Conservation (phyloP, 352 stramenopile species). For the Peronospora belbahrii region DNA sequence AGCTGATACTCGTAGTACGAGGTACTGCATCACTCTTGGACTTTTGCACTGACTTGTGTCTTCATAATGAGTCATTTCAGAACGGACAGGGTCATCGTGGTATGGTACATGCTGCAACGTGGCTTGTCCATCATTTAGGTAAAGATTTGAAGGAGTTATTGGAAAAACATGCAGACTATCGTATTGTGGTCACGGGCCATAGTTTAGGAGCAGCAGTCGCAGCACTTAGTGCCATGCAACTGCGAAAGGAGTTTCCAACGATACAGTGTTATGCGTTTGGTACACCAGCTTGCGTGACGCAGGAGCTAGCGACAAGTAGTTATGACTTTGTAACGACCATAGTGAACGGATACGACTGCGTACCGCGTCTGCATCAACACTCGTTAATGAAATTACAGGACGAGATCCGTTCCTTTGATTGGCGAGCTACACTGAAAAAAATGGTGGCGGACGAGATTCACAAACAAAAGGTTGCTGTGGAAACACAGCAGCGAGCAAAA, state of each 20-base stretch:
- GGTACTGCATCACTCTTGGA: slow-evolving; percentile 71
- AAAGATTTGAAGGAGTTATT: slow-evolving; percentile 38
- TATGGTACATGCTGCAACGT: slow-evolving; percentile 68
- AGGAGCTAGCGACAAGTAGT: slow-evolving; percentile 43
- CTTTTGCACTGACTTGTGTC: slow-evolving; percentile 75
- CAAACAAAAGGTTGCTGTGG: slow-evolving; percentile 42
- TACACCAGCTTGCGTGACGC: slow-evolving; percentile 62
- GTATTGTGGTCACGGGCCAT: slow-evolving; percentile 55
- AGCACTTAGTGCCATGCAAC: slow-evolving; percentile 52
- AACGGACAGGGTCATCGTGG: slow-evolving; percentile 67
- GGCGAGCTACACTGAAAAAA: slow-evolving; percentile 40
- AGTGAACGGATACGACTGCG: slow-evolving; percentile 76
- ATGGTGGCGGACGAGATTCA: slow-evolving; percentile 54
- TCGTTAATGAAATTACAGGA: slow-evolving; percentile 57
- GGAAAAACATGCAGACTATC: slow-evolving; percentile 42
- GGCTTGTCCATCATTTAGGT: slow-evolving; percentile 55
- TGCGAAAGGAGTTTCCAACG: slow-evolving; percentile 32
- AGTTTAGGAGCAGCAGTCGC: slow-evolving; percentile 64
- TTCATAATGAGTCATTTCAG: slow-evolving; percentile 68
- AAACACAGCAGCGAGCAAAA: slow-evolving; percentile 41
- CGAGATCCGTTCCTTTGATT: slow-evolving; percentile 64
- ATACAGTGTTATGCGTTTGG: slow-evolving; percentile 66
- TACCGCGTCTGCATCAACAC: slow-evolving; percentile 71
- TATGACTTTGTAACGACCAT: slow-evolving; percentile 58
- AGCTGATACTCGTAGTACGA: slow-evolving; percentile 58